Percentiles rank a stretch among this genome's conserved stretches.
phyloP scores from a whole-genome alignment of 2,329 filamentous ascomycete species.

The Paecilomyces formosus region DNA sequence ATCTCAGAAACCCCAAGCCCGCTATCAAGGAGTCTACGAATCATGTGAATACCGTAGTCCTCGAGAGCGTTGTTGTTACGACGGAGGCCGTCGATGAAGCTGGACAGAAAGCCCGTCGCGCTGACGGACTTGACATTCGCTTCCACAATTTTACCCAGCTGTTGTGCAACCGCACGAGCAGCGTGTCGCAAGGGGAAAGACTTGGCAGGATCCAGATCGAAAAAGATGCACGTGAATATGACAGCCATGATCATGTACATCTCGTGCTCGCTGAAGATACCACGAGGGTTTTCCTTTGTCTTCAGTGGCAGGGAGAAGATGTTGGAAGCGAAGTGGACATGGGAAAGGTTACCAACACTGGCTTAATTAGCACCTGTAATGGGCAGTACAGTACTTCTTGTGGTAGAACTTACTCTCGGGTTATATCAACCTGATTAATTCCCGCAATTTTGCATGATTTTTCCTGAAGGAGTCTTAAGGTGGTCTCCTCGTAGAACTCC shows the following conservation, averaged over 20 bases:
- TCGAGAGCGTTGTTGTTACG: slow-evolving; percentile 51
- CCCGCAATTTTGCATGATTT: slow-evolving; percentile 59
- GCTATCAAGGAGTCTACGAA: slow-evolving; percentile 57
- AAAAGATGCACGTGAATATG: slow-evolving; percentile 60
- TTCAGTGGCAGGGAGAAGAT: slow-evolving; percentile 51
- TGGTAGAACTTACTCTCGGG: slow-evolving; percentile 40
- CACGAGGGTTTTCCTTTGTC: slow-evolving; percentile 42
- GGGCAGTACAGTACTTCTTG: not conserved
- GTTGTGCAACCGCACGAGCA: slow-evolving; percentile 48
- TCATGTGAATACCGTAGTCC: slow-evolving; percentile 58
- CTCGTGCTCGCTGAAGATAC: slow-evolving; percentile 51
- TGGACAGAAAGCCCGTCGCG: slow-evolving; percentile 48
- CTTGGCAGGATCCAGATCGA: slow-evolving; percentile 59
- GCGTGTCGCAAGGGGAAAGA: slow-evolving; percentile 57
- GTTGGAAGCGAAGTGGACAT: slow-evolving; percentile 49
- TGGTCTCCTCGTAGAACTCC: slow-evolving; percentile 59
- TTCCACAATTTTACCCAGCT: slow-evolving; percentile 57
- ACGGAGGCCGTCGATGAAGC: slow-evolving; percentile 39
- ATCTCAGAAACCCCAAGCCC: slow-evolving; percentile 59
- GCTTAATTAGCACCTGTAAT: not conserved
- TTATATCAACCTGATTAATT: slow-evolving; percentile 62
- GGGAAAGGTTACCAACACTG: slow-evolving; percentile 45
- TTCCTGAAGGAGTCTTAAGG: slow-evolving; percentile 52
- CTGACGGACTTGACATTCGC: slow-evolving; percentile 57
- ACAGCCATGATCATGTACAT: slow-evolving; percentile 55